These are phyloP conservation scores for Saccharomycopsis crataegensis DNA, from an alignment of 1,139 yeast genomes.

Conservation along the genomic window DNA sequence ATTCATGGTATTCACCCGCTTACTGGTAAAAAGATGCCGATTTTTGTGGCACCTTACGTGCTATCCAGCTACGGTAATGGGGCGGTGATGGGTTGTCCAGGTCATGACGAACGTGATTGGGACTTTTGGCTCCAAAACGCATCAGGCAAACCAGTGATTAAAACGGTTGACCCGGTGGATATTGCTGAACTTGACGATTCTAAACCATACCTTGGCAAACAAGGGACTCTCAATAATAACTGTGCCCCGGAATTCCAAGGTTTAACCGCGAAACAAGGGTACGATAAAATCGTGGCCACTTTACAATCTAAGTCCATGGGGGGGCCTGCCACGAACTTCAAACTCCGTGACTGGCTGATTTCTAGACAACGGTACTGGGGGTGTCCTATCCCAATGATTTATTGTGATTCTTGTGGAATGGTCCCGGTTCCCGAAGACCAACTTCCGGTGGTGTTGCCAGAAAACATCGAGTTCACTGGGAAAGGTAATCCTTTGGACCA, in stretches of 20 bases:
- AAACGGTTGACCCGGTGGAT: constrained; percentile 30
- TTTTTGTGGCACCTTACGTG: constrained; percentile 88
- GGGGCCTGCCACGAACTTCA: constrained; percentile 42
- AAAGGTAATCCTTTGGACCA: constrained; percentile 69
- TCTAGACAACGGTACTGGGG: constrained; percentile 98
- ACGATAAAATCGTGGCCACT: constrained; percentile 36
- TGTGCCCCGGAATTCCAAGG: constrained; percentile 47
- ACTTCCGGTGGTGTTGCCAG: constrained; percentile 76
- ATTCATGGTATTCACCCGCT: constrained; percentile 59
- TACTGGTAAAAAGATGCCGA: constrained; percentile 44
- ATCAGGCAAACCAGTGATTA: constrained; percentile 37
- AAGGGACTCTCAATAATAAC: constrained; percentile 46
- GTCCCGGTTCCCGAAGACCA: constrained; percentile 86
- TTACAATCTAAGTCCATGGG: constrained; percentile 41
- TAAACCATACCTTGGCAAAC: constrained; percentile 42
- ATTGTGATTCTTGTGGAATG: constrained; percentile 77
- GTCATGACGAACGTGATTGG: constrained; percentile 77
- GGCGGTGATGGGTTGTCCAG: constrained; percentile 98
- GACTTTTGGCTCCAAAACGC: constrained; percentile 69
- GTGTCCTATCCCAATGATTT: constrained; percentile 92
- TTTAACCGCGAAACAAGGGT: constrained; percentile 43
- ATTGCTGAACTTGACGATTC: constrained; percentile 14
- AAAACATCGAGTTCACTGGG: constrained; percentile 32
- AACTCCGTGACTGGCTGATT: constrained; percentile 86
- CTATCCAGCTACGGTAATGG: constrained; percentile 77